Percentiles rank a stretch among this genome's conserved stretches.
Conservation (phyloP, 768 basidiomycete species). For the Leccinum longicurvipes region DNA sequence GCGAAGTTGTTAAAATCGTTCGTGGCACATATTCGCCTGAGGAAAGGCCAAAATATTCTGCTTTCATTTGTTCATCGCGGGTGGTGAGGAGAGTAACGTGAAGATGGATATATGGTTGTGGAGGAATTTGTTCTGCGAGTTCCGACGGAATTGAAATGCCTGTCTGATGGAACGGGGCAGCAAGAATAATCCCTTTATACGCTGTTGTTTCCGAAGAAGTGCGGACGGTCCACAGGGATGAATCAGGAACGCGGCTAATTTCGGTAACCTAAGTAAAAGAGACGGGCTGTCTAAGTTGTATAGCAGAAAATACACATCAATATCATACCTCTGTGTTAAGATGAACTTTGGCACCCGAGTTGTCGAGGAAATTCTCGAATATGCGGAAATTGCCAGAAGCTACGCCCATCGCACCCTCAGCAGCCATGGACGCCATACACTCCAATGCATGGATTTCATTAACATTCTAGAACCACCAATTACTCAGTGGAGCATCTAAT, state of each 20-base stretch:
- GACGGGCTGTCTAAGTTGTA: neutral
- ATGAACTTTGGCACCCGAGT: conserved; percentile 64
- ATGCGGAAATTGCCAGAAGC: conserved; percentile 81
- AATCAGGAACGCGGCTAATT: conserved; percentile 44
- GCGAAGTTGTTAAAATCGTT: conserved; percentile 70
- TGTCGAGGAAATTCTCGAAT: conserved; percentile 76
- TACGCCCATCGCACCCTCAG: conserved; percentile 61
- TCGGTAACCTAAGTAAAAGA: conserved; percentile 43
- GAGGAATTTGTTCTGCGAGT: conserved; percentile 52
- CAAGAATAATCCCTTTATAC: conserved; percentile 79
- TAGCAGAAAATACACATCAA: neutral
- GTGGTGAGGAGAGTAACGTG: conserved; percentile 92
- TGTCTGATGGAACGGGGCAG: conserved; percentile 79
- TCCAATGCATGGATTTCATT: conserved; percentile 74
- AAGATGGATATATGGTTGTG: conserved; percentile 76
- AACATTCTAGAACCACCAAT: conserved; percentile 46
- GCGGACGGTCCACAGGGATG: conserved; percentile 52
- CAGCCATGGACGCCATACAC: conserved; percentile 68
- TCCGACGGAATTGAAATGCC: conserved; percentile 50
- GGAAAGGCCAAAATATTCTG: conserved; percentile 66
- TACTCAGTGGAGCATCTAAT: neutral
- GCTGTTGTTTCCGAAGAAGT: conserved; percentile 43
- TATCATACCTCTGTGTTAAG: conserved; percentile 62
- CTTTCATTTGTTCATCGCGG: conserved; percentile 53
- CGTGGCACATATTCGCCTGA: conserved; percentile 46